These are phyloP conservation scores for Cryphonectria carpinicola DNA, from an alignment of 2,329 filamentous ascomycete genomes.

Conservation along the genomic window DNA sequence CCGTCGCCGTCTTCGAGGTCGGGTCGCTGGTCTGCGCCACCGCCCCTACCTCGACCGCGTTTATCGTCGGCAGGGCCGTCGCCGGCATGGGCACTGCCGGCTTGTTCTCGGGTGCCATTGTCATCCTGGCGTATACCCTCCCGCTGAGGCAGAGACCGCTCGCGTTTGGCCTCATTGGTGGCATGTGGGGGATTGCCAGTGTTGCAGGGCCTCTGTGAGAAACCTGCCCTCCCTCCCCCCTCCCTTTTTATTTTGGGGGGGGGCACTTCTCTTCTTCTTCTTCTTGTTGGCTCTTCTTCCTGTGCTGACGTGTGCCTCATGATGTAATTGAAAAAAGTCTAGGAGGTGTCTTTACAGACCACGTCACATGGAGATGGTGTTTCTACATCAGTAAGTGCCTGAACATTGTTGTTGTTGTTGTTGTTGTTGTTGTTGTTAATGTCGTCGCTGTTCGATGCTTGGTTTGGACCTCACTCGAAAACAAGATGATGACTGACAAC, in stretches of 20 bases:
- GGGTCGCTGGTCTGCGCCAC: conserved; percentile 45
- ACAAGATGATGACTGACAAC: no score
- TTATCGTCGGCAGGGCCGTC: conserved; percentile 57
- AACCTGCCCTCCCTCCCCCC: no score
- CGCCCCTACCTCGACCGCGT: conserved; percentile 49
- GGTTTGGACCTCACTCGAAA: no score
- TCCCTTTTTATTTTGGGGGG: no score
- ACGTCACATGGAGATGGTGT: conserved; percentile 57
- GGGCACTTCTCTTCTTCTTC: not conserved
- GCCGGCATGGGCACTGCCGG: conserved; percentile 57
- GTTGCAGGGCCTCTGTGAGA: conserved; percentile 51
- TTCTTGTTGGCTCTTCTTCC: no score
- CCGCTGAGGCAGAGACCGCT: conserved; percentile 58
- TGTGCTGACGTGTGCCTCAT: not conserved
- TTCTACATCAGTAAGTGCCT: conserved; percentile 42
- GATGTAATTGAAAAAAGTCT: conserved; percentile 32
- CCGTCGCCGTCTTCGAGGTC: conserved; percentile 40
- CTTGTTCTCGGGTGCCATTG: conserved; percentile 54
- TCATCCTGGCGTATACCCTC: conserved; percentile 53
- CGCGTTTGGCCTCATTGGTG: conserved; percentile 58
- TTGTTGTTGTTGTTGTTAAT: no score
- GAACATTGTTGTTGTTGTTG: no score
- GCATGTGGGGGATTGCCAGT: conserved; percentile 56
- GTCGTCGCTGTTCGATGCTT: no score
- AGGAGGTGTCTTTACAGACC: conserved; percentile 54